These are phyloP conservation scores for Xerocomus spinulosus DNA, from an alignment of 768 basidiomycete genomes.

Conservation along the genomic window DNA sequence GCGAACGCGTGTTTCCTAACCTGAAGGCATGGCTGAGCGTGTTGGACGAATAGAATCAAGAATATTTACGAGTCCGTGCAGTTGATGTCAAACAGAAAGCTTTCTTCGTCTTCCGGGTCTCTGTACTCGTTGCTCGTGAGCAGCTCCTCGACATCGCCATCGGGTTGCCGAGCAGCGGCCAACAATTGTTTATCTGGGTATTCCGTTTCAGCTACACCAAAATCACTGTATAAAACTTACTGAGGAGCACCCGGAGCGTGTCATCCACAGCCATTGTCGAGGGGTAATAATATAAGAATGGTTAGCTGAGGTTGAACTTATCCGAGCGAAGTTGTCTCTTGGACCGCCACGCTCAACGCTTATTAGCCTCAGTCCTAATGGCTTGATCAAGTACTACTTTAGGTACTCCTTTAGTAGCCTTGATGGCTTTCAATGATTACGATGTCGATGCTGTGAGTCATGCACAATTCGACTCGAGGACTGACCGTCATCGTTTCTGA, in stretches of 20 bases:
- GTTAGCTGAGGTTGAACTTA: neutral
- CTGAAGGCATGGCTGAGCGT: slow-evolving; percentile 11
- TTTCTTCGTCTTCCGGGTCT: slow-evolving; percentile 11
- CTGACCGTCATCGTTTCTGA: slow-evolving; percentile 4
- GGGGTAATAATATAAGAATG: neutral
- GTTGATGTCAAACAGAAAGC: slow-evolving; percentile 30
- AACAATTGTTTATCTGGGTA: slow-evolving; percentile 24
- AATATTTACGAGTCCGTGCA: slow-evolving; percentile 27
- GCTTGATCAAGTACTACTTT: no score
- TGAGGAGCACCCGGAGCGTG: slow-evolving; percentile 16
- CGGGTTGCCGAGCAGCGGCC: slow-evolving; percentile 17
- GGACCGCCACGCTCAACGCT: no score
- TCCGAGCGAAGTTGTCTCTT: no score
- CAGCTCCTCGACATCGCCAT: slow-evolving; percentile 26
- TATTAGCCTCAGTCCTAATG: no score
- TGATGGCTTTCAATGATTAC: slow-evolving; percentile 9
- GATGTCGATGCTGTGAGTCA: slow-evolving; percentile 11
- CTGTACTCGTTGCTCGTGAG: slow-evolving; percentile 17
- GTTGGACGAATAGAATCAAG: neutral
- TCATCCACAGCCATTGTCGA: slow-evolving; percentile 12
- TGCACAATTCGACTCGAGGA: neutral
- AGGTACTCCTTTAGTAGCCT: no score
- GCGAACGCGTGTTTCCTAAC: slow-evolving; percentile 29
- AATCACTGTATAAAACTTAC: slow-evolving; percentile 6
- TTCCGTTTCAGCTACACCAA: neutral